Conservation (phyloP, 306 rosid genomes). For the Geum urbanum region DNA sequence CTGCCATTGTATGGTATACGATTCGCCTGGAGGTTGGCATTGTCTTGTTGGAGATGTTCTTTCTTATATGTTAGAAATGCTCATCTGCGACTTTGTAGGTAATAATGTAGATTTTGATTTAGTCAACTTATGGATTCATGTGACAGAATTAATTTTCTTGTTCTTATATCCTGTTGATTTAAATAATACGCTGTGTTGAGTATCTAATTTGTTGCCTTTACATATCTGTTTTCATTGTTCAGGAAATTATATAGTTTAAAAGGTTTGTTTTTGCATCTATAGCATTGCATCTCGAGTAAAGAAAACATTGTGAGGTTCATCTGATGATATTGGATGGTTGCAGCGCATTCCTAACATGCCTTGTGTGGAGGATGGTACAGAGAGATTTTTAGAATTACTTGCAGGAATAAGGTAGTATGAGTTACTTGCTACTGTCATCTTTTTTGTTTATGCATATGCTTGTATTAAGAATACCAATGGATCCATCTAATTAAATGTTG, state of each 20-base stretch:
- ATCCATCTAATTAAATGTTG: background rate
- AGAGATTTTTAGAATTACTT: slow-evolving; percentile 76
- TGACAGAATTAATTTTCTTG: slow-evolving; percentile 12
- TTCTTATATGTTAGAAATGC: slow-evolving; percentile 38
- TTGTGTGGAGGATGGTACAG: slow-evolving; percentile 65
- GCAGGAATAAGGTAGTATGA: slow-evolving; percentile 52
- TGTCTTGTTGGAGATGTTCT: slow-evolving; percentile 45
- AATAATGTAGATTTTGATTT: too few relatives aligned
- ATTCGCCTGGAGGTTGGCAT: slow-evolving; percentile 48
- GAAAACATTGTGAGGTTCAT: slow-evolving; percentile 67
- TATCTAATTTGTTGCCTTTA: slow-evolving; percentile 8
- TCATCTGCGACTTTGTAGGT: slow-evolving; percentile 43
- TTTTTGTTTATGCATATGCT: background rate
- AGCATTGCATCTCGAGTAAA: slow-evolving; percentile 46
- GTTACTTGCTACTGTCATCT: background rate
- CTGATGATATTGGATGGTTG: slow-evolving; percentile 87
- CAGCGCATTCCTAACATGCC: slow-evolving; percentile 63
- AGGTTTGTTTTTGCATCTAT: slow-evolving; percentile 20
- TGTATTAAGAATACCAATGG: background rate
- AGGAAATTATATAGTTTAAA: slow-evolving; percentile 12
- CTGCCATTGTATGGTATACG: slow-evolving; percentile 47
- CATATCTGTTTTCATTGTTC: background rate
- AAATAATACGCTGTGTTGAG: background rate
- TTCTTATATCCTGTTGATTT: background rate
- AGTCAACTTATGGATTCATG: too few relatives aligned